These are phyloP conservation scores for Candida albicans DNA, from an alignment of 1,139 yeast genomes.

Conservation along the genomic window DNA sequence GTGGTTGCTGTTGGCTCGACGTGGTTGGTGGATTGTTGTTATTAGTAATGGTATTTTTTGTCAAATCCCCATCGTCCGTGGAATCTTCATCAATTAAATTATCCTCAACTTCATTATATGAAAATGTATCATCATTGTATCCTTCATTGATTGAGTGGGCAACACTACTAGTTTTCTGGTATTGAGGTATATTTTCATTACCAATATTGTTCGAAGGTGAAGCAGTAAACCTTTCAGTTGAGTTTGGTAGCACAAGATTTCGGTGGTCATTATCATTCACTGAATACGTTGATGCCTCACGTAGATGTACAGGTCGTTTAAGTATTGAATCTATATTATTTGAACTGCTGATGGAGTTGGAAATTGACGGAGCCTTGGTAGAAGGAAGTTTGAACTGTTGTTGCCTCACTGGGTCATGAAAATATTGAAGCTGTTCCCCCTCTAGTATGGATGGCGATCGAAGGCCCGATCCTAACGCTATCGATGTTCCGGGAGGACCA, in stretches of 20 bases:
- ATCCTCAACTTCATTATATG: conserved; percentile 34
- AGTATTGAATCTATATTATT: conserved; percentile 19
- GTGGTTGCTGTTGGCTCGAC: conserved; percentile 6
- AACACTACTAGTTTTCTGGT: conserved; percentile 8
- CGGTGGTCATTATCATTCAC: conserved; percentile 9
- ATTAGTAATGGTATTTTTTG: conserved; percentile 11
- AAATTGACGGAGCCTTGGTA: conserved; percentile 17
- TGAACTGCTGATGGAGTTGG: conserved; percentile 25
- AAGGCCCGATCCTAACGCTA: conserved; percentile 5
- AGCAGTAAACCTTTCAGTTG: conserved; percentile 1
- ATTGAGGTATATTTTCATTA: conserved; percentile 1
- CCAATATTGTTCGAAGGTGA: neutral
- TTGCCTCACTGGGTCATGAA: neutral
- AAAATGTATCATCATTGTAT: conserved; percentile 23
- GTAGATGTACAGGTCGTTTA: conserved; percentile 13
- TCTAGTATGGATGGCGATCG: conserved; percentile 9
- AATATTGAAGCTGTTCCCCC: conserved; percentile 3
- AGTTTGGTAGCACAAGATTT: neutral
- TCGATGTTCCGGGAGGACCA: neutral
- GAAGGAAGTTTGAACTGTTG: conserved; percentile 6
- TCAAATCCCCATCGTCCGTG: conserved; percentile 32
- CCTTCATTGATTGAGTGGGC: conserved; percentile 13
- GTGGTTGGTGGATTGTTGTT: conserved; percentile 9
- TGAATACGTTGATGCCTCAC: conserved; percentile 15
- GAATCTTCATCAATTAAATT: conserved; percentile 30